These are phyloP conservation scores for Geosmithia morbida DNA, from an alignment of 2,329 filamentous ascomycete genomes.

Conservation along the genomic window DNA sequence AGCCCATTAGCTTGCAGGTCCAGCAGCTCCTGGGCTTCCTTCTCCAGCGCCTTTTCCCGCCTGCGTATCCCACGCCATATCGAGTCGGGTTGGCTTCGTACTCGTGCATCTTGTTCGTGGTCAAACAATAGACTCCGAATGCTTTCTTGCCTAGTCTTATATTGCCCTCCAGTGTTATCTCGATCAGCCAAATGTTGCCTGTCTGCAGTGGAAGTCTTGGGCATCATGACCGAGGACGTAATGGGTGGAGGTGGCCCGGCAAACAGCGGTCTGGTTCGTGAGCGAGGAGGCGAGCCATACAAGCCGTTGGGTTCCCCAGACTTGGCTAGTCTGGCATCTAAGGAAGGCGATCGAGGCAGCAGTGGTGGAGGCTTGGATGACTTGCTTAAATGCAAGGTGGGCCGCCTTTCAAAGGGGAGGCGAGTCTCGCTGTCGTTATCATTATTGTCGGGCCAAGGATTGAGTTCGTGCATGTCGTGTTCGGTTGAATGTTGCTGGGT, in stretches of 20 bases:
- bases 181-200: conserved; percentile 1
- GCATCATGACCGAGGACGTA: conserved; percentile 22
- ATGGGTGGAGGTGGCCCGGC: conserved; percentile 36
- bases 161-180: conserved; percentile 2
- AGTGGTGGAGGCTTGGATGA: background rate
- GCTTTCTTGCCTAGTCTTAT: conserved; percentile 2
- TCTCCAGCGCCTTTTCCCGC: conserved; percentile 28
- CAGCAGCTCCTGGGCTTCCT: conserved; percentile 30
- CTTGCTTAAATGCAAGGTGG: background rate
- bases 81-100: conserved; percentile 19
- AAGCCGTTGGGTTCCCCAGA: conserved; percentile 6
- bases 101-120: conserved; percentile 7
- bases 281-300: conserved; percentile 15
- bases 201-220: background rate
- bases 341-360: conserved; percentile 3
- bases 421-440: background rate
- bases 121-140: conserved; percentile 22
- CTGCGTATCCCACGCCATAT: conserved; percentile 31
- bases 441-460: conserved; percentile 18
- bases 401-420: background rate
- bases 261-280: conserved; percentile 22
- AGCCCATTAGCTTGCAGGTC: conserved; percentile 33
- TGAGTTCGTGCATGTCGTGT: conserved; percentile 22
- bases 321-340: conserved; percentile 8
- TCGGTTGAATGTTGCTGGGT: conserved; percentile 4